Conservation (phyloP, 352 stramenopile genomes). For the Phytophthora cactorum region DNA sequence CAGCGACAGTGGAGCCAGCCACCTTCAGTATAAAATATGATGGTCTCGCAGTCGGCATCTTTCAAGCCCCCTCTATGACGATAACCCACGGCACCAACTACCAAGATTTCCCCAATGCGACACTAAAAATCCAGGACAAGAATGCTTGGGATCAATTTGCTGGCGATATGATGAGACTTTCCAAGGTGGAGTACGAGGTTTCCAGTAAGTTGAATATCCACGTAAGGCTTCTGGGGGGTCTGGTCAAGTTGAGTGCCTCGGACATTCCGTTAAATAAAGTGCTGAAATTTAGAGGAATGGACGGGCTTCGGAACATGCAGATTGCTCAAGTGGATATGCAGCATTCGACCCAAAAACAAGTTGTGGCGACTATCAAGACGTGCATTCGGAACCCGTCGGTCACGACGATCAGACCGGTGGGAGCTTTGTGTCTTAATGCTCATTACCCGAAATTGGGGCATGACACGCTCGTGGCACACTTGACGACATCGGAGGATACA, state of each 20-base stretch:
- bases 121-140: constrained; percentile 59
- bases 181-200: constrained; percentile 58
- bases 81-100: constrained; percentile 60
- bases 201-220: constrained; percentile 51
- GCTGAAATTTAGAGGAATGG: constrained; percentile 67
- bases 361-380: constrained; percentile 77
- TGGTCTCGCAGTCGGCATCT: constrained; percentile 45
- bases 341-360: constrained; percentile 60
- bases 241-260: constrained; percentile 58
- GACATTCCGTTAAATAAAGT: constrained; percentile 58
- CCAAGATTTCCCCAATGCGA: constrained; percentile 53
- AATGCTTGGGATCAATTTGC: constrained; percentile 74
- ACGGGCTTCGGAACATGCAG: constrained; percentile 65
- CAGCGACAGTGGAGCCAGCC: constrained; percentile 48
- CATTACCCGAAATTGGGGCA: constrained; percentile 52
- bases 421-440: constrained; percentile 65
- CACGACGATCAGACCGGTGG: constrained; percentile 70
- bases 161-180: constrained; percentile 62
- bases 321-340: constrained; percentile 70
- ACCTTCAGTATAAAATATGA: constrained; percentile 62
- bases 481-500: constrained; percentile 45
- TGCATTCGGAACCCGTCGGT: constrained; percentile 85
- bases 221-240: constrained; percentile 54
- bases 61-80: constrained; percentile 54
- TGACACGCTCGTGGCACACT: constrained; percentile 59